Percentiles rank a stretch among this genome's conserved stretches.
phyloP scores from a whole-genome alignment of 129 eudicot species.

The Deinandra increscens region DNA sequence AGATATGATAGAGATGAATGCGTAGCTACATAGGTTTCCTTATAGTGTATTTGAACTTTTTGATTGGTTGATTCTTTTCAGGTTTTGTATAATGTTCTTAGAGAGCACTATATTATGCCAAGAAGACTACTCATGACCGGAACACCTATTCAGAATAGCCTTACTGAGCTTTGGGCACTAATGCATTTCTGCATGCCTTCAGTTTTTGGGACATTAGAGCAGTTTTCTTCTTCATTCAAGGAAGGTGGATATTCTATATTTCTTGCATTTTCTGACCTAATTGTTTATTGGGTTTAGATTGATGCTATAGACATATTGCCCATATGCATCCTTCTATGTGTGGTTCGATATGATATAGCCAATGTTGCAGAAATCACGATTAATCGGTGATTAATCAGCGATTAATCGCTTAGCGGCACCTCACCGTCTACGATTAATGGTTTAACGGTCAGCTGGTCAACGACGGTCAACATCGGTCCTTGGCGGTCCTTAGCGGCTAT shows the following conservation, averaged over 20 bases:
- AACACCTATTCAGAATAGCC: conserved; percentile 93
- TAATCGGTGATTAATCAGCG: too few species aligned
- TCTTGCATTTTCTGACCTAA: neutral
- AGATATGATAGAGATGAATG: neutral
- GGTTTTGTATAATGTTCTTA: conserved; percentile 81
- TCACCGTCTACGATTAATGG: too few species aligned
- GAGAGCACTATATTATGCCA: conserved; percentile 81
- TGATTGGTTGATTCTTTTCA: conserved; percentile 33
- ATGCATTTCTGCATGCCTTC: conserved; percentile 91
- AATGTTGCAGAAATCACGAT: too few species aligned
- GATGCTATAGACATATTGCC: conserved; percentile 14
- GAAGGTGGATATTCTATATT: conserved; percentile 61
- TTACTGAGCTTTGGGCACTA: conserved; percentile 93
- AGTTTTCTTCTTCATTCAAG: conserved; percentile 68
- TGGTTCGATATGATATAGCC: conserved; percentile 17
- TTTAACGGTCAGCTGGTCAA: too few species aligned
- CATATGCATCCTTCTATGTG: conserved; percentile 14
- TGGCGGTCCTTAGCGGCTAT: too few species aligned
- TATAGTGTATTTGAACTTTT: conserved; percentile 13
- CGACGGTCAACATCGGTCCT: too few species aligned
- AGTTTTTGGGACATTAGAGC: conserved; percentile 78
- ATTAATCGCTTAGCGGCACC: too few species aligned
- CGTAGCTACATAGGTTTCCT: neutral
- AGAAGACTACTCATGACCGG: conserved; percentile 90
- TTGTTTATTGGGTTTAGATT: neutral